Percentiles rank a stretch among this genome's conserved stretches.
These are phyloP conservation scores for Eimeria nieschulzi DNA, from an alignment of 169 alveolate genomes.

Conservation along the genomic window DNA sequence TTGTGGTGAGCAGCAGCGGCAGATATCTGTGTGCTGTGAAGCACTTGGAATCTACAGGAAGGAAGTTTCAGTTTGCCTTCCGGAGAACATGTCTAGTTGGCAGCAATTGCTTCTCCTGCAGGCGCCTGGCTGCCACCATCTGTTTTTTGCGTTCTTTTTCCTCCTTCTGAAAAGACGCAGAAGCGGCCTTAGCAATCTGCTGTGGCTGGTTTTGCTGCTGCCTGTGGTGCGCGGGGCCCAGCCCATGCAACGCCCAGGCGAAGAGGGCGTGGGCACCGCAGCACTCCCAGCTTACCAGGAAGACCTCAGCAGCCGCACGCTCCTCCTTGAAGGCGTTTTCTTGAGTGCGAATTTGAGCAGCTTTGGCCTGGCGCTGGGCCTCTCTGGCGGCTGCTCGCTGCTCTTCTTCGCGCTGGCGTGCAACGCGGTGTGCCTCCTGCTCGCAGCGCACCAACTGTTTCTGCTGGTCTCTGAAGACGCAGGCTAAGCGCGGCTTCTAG, in stretches of 20 bases:
- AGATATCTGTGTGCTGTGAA: too few relatives aligned
- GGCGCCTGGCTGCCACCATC: slow-evolving; percentile 16
- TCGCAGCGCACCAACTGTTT: not conserved
- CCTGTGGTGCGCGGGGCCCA: not conserved
- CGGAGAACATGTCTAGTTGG: not conserved
- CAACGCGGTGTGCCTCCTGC: not conserved
- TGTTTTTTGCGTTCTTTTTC: slow-evolving; percentile 7
- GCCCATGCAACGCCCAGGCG: too few relatives aligned
- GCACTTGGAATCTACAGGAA: too few relatives aligned
- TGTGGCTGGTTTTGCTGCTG: not conserved
- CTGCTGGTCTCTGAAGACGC: not conserved
- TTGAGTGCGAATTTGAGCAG: not conserved
- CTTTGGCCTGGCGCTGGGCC: not conserved
- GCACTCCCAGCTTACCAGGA: not conserved
- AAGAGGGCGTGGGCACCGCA: too few relatives aligned
- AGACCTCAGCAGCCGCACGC: not conserved
- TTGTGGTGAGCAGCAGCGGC: too few relatives aligned
- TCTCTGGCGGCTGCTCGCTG: slow-evolving; percentile 23
- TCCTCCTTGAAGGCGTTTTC: not conserved
- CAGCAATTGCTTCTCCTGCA: not conserved
- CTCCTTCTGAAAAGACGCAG: not conserved
- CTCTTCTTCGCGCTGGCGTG: not conserved
- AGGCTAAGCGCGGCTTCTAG: not conserved
- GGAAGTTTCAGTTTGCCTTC: too few relatives aligned
- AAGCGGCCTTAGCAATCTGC: not conserved